Percentiles rank a stretch among this genome's conserved stretches.
phyloP scores from a whole-genome alignment of 1,284 basidiomycete genomes.

The Fomitopsis betulina region DNA sequence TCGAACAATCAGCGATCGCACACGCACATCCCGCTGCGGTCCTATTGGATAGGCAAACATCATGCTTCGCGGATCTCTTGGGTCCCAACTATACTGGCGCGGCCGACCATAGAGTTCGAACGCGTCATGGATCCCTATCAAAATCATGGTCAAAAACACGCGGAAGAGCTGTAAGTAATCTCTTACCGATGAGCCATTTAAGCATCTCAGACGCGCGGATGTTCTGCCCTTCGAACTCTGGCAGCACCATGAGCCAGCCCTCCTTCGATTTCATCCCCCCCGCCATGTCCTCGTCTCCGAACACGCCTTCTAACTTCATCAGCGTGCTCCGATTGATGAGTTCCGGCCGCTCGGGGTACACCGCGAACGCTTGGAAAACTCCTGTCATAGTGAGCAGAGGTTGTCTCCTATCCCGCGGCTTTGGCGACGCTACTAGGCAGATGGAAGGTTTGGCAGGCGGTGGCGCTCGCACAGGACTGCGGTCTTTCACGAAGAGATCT shows the following conservation, averaged over 20 bases:
- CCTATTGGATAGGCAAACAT: slow-evolving; percentile 85
- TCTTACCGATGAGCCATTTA: slow-evolving; percentile 86
- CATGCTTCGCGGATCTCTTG: slow-evolving; percentile 66
- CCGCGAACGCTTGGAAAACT: slow-evolving; percentile 76
- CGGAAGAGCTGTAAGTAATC: slow-evolving; percentile 5
- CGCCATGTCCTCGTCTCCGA: slow-evolving; percentile 74
- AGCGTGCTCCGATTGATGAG: slow-evolving; percentile 83
- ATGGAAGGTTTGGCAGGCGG: slow-evolving; percentile 44
- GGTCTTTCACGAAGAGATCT: slow-evolving; percentile 48
- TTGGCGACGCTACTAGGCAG: slow-evolving; percentile 54
- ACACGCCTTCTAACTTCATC: slow-evolving; percentile 81
- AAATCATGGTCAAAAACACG: neutral
- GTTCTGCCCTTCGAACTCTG: slow-evolving; percentile 57
- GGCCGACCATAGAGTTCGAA: slow-evolving; percentile 87
- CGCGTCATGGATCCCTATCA: slow-evolving; percentile 78
- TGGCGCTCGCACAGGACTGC: slow-evolving; percentile 19
- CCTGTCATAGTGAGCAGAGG: slow-evolving; percentile 51
- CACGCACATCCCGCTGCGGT: slow-evolving; percentile 63
- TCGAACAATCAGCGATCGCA: slow-evolving; percentile 73
- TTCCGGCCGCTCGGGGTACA: slow-evolving; percentile 94
- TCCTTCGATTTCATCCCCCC: slow-evolving; percentile 58
- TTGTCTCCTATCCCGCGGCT: slow-evolving; percentile 68
- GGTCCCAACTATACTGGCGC: slow-evolving; percentile 82
- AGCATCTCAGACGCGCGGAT: slow-evolving; percentile 77
- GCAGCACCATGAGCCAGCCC: slow-evolving; percentile 87